These are phyloP conservation scores for Allium sativum DNA, from an alignment of 106 monocot species.

Conservation along the genomic window DNA sequence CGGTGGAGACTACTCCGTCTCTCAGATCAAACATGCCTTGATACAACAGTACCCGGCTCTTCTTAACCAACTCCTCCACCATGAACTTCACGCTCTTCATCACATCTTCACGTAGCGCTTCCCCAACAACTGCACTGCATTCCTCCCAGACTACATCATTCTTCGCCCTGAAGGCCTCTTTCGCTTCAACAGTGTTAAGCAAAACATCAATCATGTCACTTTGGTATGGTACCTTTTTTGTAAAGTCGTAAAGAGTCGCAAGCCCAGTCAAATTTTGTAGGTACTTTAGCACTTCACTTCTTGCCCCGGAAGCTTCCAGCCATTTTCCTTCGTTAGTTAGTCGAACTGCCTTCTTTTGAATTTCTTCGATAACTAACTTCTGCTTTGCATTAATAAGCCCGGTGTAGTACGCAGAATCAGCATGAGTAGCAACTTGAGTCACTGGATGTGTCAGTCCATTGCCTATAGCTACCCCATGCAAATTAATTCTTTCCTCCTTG, in stretches of 20 bases:
- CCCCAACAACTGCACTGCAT: constrained; percentile 36
- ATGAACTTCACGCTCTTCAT: constrained; percentile 73
- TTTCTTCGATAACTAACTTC: constrained; percentile 23
- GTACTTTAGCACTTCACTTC: constrained; percentile 20
- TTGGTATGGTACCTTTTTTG: constrained; percentile 33
- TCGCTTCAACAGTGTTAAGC: constrained; percentile 35
- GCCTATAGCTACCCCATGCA: constrained; percentile 70
- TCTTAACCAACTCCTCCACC: constrained; percentile 56
- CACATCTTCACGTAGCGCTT: constrained; percentile 36
- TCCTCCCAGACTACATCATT: constrained; percentile 25
- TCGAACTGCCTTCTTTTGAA: constrained; percentile 34
- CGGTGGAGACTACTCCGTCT: constrained; percentile 72
- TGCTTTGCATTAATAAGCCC: constrained; percentile 60
- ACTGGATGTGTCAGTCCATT: constrained; percentile 79
- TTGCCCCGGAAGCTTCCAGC: constrained; percentile 39
- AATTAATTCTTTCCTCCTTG: constrained; percentile 21
- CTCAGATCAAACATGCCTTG: constrained; percentile 61
- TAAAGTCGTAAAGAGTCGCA: constrained; percentile 58
- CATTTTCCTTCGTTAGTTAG: constrained; percentile 31
- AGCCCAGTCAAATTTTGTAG: constrained; percentile 57
- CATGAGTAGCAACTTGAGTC: constrained; percentile 55
- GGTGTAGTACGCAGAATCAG: constrained; percentile 45
- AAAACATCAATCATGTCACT: constrained; percentile 19
- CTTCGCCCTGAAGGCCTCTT: constrained; percentile 32
- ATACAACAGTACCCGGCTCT: constrained; percentile 51